A percentile compares a stretch with the other conserved stretches of the same genome.
Conservation (phyloP, 495 filamentous ascomycete genomes). For the Aspergillus bridgeri region DNA sequence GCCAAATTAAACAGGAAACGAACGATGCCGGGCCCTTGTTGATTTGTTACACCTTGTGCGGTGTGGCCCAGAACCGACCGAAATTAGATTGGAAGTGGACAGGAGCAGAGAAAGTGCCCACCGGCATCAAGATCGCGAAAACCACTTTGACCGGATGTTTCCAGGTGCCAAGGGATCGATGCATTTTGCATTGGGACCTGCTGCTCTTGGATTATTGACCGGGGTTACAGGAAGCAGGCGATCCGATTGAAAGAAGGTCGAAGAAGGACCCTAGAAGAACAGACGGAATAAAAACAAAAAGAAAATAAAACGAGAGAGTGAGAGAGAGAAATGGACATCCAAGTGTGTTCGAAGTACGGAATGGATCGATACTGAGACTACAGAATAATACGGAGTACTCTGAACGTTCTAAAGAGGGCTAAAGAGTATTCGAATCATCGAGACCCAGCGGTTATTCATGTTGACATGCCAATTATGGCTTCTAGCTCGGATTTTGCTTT, state of each 20-base stretch:
- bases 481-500: not conserved
- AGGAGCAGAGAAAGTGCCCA: not conserved
- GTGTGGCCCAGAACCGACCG: conserved; percentile 7
- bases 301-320: not conserved
- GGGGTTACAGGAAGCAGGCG: not conserved
- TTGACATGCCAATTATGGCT: not conserved
- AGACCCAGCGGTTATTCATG: not conserved
- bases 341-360: not conserved
- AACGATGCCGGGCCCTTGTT: not conserved
- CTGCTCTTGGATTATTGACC: not conserved
- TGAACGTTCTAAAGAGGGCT: not conserved
- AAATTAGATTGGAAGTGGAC: conserved; percentile 2
- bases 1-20: not conserved
- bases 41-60: conserved; percentile 12
- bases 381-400: not conserved
- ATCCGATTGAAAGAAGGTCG: conserved; percentile 4
- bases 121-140: not conserved
- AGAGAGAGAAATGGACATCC: not conserved
- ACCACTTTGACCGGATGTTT: not conserved
- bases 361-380: not conserved
- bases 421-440: too few relatives aligned
- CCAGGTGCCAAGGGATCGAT: not conserved
- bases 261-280: conserved; percentile 5
- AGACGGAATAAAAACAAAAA: not conserved
- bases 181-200: not conserved